Base-by-base conservation (phyloP, 352 stramenopile species). In the Phytophthora brassicae region DNA sequence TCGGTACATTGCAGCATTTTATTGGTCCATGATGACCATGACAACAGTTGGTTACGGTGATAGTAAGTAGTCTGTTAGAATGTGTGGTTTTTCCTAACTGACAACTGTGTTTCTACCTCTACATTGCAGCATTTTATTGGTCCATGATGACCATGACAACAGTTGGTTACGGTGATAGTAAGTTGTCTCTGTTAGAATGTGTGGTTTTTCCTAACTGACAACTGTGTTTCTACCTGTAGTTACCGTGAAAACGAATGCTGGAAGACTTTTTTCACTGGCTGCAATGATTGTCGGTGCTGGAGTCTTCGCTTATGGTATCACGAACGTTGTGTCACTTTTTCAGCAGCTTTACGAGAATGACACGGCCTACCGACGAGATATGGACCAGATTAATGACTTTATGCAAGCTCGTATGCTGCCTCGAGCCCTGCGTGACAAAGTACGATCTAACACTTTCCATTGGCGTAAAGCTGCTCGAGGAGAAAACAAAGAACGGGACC, bases 11-110 rank as follows among this genome's bases (percentile, higher is more conserved):
- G 82, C 85, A 8, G 70, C 85, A 2, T 90, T 88, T n/a, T 94
- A 94, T 69, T 91, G 82, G 85, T 81, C 85, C 20, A 92, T 94
- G 70, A 94, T 91, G 85, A 94, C 85, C 0, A 88, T 94, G 70
- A 86, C 84, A 9, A 91, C 84, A 0, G 82, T 91, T 23, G 84
- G 84, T 54, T 92, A 91, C 49, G 84, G 84, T 16, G 84, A 92
- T 47, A 72, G 82, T 91, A 81, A 55, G 75, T 78, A 38, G 3
- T 6, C 20, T 38, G 17, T n/a, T n/a, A n/a, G n/a, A n/a, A n/a
- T n/a, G n/a, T n/a, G n/a, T n/a, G n/a, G n/a, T n/a, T n/a, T n/a
- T n/a, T n/a, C n/a, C n/a, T n/a, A n/a, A n/a, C n/a, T n/a, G n/a
- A n/a, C n/a, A n/a, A n/a, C n/a, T n/a, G n/a, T n/a, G n/a, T 33